These are phyloP conservation scores for Globisporangium iwayamae DNA, from an alignment of 352 stramenopile genomes.

Conservation along the genomic window DNA sequence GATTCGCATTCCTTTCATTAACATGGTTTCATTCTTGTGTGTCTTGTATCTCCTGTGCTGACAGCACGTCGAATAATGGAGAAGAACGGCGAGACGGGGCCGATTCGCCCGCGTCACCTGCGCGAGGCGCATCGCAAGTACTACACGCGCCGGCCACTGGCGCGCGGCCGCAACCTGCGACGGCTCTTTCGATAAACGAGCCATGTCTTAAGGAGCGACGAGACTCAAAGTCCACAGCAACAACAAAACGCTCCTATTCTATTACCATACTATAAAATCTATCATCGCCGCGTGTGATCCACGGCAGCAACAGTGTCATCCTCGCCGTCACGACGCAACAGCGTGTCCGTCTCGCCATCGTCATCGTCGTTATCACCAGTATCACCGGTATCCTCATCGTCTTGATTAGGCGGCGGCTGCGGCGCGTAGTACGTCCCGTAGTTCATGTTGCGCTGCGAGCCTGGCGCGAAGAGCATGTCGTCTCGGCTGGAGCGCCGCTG, in stretches of 20 bases:
- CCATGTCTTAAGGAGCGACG: neutral
- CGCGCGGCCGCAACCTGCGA: constrained; percentile 51
- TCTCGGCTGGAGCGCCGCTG: constrained; percentile 32
- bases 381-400: constrained; percentile 1
- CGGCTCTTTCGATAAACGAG: constrained; percentile 41
- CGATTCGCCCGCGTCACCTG: constrained; percentile 71
- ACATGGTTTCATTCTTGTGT: neutral
- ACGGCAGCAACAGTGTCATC: constrained; percentile 8
- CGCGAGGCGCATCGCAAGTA: constrained; percentile 81
- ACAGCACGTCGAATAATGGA: constrained; percentile 79
- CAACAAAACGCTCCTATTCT: constrained; percentile 18
- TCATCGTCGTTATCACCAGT: neutral
- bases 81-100: constrained; percentile 65
- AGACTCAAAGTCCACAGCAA: neutral
- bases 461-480: constrained; percentile 24
- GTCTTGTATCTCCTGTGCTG: neutral
- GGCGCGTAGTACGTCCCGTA: constrained; percentile 23
- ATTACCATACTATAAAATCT: constrained; percentile 21
- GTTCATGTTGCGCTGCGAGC: constrained; percentile 17
- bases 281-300: constrained; percentile 10
- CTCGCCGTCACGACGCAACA: constrained; percentile 21
- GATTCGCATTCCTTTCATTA: neutral
- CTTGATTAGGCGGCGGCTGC: constrained; percentile 11
- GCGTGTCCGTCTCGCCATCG: constrained; percentile 4
- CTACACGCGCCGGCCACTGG: constrained; percentile 71